Evolutionary conservation across 1,284 basidiomycete species (phyloP), one percentile per base, ranked within the genome.

Genomic region (Tremellales sp.): DNA sequence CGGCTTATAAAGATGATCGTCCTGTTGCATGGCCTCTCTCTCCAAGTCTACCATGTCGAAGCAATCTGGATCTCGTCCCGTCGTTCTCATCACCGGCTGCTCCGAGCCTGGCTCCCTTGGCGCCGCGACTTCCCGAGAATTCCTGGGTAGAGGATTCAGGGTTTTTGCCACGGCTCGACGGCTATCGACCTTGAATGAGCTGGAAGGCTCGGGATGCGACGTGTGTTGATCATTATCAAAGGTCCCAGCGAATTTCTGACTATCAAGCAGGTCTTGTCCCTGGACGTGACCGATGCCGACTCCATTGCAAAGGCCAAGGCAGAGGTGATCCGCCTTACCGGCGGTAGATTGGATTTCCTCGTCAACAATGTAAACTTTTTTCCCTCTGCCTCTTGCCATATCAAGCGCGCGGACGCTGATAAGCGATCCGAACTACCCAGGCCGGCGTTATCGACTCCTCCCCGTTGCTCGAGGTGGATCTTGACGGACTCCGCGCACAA

Each of bases 31-130:
- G 29, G 16, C 29, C 10, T 10, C 29, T 31, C 29, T n/a, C n/a
- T n/a, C n/a, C n/a, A n/a, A n/a, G n/a, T n/a, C n/a, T n/a, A n/a
- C n/a, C n/a, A n/a, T n/a, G n/a, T n/a, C n/a, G n/a, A n/a, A n/a
- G n/a, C n/a, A n/a, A n/a, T n/a, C n/a, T n/a, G n/a, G n/a, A n/a
- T n/a, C n/a, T n/a, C n/a, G n/a, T n/a, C n/a, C n/a, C n/a, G 51
- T 57, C 1, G 59, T 57, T n/a, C 32, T 58, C 8, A 42, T 60
- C 26, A 60, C 57, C 3, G 57, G 57, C 9, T 59, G 57, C 43
- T 57, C 57, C 19, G 53, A 52, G 27, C 45, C 53, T 8, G n/a
- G 18, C 12, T 47, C 45, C 25, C 40, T 60, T 24, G 57, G 16
- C 10, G 29, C 29, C 29, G 16, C 29, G 10, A 31, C 29, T 31